phyloP scores from a whole-genome alignment of 305 asterid genomes.

The Rubia peregrina region DNA sequence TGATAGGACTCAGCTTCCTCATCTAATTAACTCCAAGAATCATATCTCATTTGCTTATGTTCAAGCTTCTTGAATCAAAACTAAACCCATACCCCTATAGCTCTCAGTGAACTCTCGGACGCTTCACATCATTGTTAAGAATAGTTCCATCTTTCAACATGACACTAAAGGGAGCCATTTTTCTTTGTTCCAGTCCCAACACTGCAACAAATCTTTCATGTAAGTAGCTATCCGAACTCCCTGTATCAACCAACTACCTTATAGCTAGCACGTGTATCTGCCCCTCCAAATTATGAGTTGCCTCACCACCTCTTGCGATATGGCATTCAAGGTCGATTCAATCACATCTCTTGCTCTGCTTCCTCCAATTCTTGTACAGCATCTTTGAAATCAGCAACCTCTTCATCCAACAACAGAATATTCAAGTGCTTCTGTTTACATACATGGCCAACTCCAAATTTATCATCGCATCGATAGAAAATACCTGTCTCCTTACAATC shows the following conservation, averaged over 20 bases:
- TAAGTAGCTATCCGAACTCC: no score
- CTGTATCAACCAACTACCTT: no score
- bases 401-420: background rate
- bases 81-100: background rate
- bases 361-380: background rate
- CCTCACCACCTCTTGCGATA: no score
- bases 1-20: background rate
- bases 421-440: background rate
- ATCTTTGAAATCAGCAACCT: background rate
- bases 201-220: no score
- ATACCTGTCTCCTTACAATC: background rate
- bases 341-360: no score
- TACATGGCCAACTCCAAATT: background rate
- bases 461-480: background rate
- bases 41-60: background rate
- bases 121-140: background rate
- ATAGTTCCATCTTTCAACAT: background rate
- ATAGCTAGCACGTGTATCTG: no score
- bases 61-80: background rate
- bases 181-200: no score
- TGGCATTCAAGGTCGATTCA: no score
- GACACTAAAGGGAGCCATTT: no score
- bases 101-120: background rate
- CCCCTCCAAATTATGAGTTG: no score
- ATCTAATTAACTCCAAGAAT: background rate